These are phyloP conservation scores for Aspergillus latus DNA, from an alignment of 2,329 filamentous ascomycete species.

Conservation along the genomic window DNA sequence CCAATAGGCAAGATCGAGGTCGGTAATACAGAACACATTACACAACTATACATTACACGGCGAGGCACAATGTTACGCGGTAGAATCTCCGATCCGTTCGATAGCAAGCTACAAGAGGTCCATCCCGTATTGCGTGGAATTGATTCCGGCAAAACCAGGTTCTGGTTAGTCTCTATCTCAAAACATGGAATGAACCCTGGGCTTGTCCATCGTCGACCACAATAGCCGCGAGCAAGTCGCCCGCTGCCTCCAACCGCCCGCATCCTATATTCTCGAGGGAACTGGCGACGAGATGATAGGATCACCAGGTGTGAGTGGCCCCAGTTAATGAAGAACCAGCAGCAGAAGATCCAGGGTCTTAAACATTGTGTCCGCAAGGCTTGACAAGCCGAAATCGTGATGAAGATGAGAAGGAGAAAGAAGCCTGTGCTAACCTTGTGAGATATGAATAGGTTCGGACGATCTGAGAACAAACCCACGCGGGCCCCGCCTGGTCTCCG, in stretches of 20 bases:
- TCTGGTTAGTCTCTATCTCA: neutral
- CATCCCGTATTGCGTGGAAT: neutral
- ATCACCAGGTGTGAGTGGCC: neutral
- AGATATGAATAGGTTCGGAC: slow-evolving; percentile 8
- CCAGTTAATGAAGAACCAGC: slow-evolving; percentile 14
- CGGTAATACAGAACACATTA: neutral
- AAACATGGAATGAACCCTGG: neutral
- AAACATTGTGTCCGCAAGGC: slow-evolving; percentile 40
- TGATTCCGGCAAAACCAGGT: neutral
- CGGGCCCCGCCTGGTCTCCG: slow-evolving; percentile 29
- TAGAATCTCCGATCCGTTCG: neutral
- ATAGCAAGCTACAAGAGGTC: neutral
- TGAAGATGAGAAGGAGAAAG: neutral
- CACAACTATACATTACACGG: neutral
- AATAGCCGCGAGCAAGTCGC: slow-evolving; percentile 19
- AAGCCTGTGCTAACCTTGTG: neutral
- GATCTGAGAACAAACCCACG: slow-evolving; percentile 22
- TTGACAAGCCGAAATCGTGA: slow-evolving; percentile 42
- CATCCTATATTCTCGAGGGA: slow-evolving; percentile 21
- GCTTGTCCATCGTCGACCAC: neutral
- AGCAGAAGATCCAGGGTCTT: slow-evolving; percentile 16
- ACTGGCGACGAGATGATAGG: slow-evolving; percentile 3
- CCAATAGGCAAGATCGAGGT: neutral
- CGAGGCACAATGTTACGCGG: too few relatives aligned
- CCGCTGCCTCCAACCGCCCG: slow-evolving; percentile 13